phyloP scores from a whole-genome alignment of 257 asterid genomes.

The Solanum tarijense region DNA sequence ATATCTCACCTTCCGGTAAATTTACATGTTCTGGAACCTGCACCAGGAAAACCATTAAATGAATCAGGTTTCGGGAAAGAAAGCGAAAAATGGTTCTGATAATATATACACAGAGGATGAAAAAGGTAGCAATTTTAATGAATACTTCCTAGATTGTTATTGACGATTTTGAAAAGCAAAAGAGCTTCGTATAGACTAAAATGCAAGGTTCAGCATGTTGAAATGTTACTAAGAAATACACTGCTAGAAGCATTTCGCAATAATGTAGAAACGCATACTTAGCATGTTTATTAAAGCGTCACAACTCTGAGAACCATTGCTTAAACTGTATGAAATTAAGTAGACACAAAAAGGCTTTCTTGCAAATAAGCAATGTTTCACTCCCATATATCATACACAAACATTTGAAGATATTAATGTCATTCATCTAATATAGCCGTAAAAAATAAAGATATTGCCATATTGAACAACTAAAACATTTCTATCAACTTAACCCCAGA shows the following conservation, averaged over 20 bases:
- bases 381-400: background rate
- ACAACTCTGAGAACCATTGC: background rate
- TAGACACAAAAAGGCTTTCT: background rate
- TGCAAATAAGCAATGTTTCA: background rate
- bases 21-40: constrained; percentile 79
- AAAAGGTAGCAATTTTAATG: background rate
- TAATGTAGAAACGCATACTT: background rate
- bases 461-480: background rate
- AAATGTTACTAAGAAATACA: background rate
- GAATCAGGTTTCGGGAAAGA: background rate
- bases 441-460: background rate
- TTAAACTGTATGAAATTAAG: background rate
- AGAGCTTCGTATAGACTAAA: background rate
- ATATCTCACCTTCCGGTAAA: constrained; percentile 67
- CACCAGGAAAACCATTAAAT: background rate
- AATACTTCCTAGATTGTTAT: background rate
- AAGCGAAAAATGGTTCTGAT: background rate
- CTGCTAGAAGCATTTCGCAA: background rate
- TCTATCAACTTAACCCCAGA: background rate
- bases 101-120: background rate
- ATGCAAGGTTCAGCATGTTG: background rate
- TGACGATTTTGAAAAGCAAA: background rate
- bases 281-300: background rate
- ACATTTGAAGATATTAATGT: background rate
- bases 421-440: background rate